Conservation (phyloP, 371 early-diverging fungal genomes). For the Catenaria anguillulae region DNA sequence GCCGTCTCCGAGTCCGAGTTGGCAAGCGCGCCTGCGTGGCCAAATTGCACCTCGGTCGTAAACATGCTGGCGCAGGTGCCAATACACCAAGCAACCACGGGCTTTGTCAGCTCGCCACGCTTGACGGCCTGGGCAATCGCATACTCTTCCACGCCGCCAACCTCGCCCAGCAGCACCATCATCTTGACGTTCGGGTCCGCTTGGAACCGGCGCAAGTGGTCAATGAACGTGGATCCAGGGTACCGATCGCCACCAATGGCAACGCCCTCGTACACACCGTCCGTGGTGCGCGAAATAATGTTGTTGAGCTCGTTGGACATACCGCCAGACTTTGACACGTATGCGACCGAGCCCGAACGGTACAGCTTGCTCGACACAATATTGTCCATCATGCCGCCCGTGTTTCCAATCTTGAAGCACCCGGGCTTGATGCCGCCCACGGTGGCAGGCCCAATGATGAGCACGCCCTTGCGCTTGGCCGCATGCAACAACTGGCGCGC, state of each 20-base stretch:
- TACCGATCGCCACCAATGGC: conserved; percentile 98
- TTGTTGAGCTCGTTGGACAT: conserved; percentile 99
- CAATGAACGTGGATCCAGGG: conserved; percentile 96
- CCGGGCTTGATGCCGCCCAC: conserved; percentile 98
- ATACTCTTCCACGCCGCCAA: conserved; percentile 96
- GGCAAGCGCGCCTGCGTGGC: conserved; percentile 79
- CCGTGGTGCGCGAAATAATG: conserved; percentile 84
- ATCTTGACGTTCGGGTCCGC: conserved; percentile 85
- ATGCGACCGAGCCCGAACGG: conserved; percentile 88
- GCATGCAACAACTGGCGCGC: conserved; percentile 75
- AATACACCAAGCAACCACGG: conserved; percentile 96
- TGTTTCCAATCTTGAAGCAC: conserved; percentile 98
- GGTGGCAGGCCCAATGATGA: conserved; percentile 94
- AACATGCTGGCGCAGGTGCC: conserved; percentile 98
- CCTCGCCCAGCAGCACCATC: conserved; percentile 89
- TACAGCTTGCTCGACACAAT: conserved; percentile 92
- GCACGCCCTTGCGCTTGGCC: conserved; percentile 64
- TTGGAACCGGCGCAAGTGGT: conserved; percentile 88
- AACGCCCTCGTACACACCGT: conserved; percentile 96
- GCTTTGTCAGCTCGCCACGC: conserved; percentile 79
- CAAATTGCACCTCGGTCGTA: conserved; percentile 82
- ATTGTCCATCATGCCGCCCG: conserved; percentile 99
- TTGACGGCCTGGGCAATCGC: conserved; percentile 80
- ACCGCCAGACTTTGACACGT: conserved; percentile 96
- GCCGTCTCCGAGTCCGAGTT: conserved; percentile 93